Evolutionary conservation across 768 basidiomycete species (phyloP).

Genomic region (Boletus subparvulus): DNA sequence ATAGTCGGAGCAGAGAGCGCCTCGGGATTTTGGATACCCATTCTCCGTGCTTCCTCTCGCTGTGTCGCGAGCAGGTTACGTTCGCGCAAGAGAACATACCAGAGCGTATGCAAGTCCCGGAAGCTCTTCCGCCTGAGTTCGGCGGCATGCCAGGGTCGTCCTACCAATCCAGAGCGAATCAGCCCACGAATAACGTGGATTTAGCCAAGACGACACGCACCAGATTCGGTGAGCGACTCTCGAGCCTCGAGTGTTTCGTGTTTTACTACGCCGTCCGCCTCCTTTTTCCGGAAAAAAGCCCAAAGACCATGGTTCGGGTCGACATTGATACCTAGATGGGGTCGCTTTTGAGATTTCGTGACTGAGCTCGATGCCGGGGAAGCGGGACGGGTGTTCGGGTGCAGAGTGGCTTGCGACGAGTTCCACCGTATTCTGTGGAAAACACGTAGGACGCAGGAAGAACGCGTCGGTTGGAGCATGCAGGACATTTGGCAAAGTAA

Average conservation of each 20-base stretch:
- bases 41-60: slow-evolving; percentile 68
- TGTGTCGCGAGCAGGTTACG: slow-evolving; percentile 90
- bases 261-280: slow-evolving; percentile 47
- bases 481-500: slow-evolving; percentile 19
- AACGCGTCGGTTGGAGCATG: slow-evolving; percentile 20
- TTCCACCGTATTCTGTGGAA: slow-evolving; percentile 19
- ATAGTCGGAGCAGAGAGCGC: slow-evolving; percentile 30
- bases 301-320: slow-evolving; percentile 73
- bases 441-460: slow-evolving; percentile 16
- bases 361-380: not conserved
- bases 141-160: slow-evolving; percentile 81
- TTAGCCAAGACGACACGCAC: slow-evolving; percentile 26
- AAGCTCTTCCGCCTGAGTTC: slow-evolving; percentile 92
- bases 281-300: slow-evolving; percentile 68
- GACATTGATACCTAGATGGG: slow-evolving; percentile 43
- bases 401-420: slow-evolving; percentile 14
- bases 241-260: slow-evolving; percentile 49
- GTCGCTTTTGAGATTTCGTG: slow-evolving; percentile 36
- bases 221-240: slow-evolving; percentile 35
- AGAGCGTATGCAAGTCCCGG: slow-evolving; percentile 89
- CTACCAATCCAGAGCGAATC: slow-evolving; percentile 42
- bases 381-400: not conserved
- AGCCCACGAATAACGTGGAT: not conserved
- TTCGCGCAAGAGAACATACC: slow-evolving; percentile 90
- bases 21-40: slow-evolving; percentile 42